A percentile compares a stretch with the other conserved stretches of the same genome.
Conservation (phyloP, 2,329 filamentous ascomycete species). For the Fusarium sp. region DNA sequence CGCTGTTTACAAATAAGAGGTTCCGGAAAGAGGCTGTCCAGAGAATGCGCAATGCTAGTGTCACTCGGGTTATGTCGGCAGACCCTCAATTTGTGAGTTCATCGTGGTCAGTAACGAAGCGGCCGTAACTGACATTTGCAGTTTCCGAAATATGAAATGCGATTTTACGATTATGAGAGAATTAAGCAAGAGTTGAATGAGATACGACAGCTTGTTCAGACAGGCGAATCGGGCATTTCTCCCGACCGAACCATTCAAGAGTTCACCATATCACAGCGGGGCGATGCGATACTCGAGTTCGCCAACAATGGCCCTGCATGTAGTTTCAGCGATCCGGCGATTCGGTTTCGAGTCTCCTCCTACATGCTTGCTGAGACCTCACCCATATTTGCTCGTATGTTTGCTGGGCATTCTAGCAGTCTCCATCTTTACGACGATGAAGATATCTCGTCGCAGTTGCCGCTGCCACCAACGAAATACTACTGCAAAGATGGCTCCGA, state of each 20-base stretch:
- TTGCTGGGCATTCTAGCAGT: slow-evolving; percentile 50
- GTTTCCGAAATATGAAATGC: slow-evolving; percentile 59
- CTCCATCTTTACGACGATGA: slow-evolving; percentile 52
- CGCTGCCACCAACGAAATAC: slow-evolving; percentile 51
- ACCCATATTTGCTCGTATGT: slow-evolving; percentile 63
- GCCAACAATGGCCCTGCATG: slow-evolving; percentile 54
- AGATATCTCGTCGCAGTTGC: slow-evolving; percentile 51
- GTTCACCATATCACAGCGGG: slow-evolving; percentile 56
- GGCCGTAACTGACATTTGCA: slow-evolving; percentile 33
- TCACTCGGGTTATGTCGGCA: slow-evolving; percentile 57
- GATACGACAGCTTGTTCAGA: slow-evolving; percentile 55
- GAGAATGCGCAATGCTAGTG: slow-evolving; percentile 59
- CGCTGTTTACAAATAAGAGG: slow-evolving; percentile 55
- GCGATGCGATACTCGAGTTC: slow-evolving; percentile 65
- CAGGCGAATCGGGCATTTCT: slow-evolving; percentile 55
- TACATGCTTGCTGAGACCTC: slow-evolving; percentile 63
- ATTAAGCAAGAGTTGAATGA: slow-evolving; percentile 56
- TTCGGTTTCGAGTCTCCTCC: slow-evolving; percentile 64
- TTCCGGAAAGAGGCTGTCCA: slow-evolving; percentile 57
- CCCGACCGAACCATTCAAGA: slow-evolving; percentile 56
- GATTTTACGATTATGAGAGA: slow-evolving; percentile 60
- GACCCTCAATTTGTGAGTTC: slow-evolving; percentile 56
- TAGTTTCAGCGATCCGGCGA: slow-evolving; percentile 50
- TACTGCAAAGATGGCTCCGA: slow-evolving; percentile 57
- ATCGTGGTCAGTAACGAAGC: background rate